A percentile compares a stretch with the other conserved stretches of the same genome.
phyloP scores from a whole-genome alignment of 2,329 filamentous ascomycete genomes.

The Claviceps maximensis region DNA sequence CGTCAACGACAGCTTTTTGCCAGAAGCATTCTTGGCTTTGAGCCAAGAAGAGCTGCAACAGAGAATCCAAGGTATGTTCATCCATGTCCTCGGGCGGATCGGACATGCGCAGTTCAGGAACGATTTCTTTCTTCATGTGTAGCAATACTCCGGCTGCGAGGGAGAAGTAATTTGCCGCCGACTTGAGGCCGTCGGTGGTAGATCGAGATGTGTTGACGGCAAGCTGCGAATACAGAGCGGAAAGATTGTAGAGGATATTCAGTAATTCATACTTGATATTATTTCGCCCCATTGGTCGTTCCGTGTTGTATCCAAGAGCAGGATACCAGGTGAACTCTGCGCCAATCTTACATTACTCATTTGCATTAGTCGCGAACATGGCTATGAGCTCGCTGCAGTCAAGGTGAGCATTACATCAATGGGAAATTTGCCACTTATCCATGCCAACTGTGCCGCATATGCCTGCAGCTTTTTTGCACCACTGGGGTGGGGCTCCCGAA shows the following conservation, averaged over 20 bases:
- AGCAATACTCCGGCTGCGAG: slow-evolving; percentile 71
- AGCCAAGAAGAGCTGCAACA: slow-evolving; percentile 73
- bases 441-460: slow-evolving; percentile 86
- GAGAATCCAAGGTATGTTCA: slow-evolving; percentile 65
- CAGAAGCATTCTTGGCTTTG: slow-evolving; percentile 97
- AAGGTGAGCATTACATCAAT: slow-evolving; percentile 51
- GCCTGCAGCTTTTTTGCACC: slow-evolving; percentile 78
- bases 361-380: slow-evolving; percentile 7
- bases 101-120: slow-evolving; percentile 70
- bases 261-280: slow-evolving; percentile 73
- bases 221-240: slow-evolving; percentile 84
- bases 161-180: slow-evolving; percentile 81
- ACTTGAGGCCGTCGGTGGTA: slow-evolving; percentile 71
- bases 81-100: slow-evolving; percentile 95
- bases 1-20: slow-evolving; percentile 92
- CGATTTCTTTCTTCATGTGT: slow-evolving; percentile 61
- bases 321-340: slow-evolving; percentile 96
- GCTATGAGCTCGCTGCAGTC: not conserved
- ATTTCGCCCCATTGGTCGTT: slow-evolving; percentile 53
- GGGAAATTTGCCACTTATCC: slow-evolving; percentile 90
- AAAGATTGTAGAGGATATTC: slow-evolving; percentile 87
- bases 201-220: slow-evolving; percentile 67
- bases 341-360: slow-evolving; percentile 55
- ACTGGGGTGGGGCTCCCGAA: slow-evolving; percentile 75
- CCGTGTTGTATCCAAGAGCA: slow-evolving; percentile 77